These are phyloP conservation scores for Penicillium salamii DNA, from an alignment of 495 filamentous ascomycete species.

Conservation along the genomic window DNA sequence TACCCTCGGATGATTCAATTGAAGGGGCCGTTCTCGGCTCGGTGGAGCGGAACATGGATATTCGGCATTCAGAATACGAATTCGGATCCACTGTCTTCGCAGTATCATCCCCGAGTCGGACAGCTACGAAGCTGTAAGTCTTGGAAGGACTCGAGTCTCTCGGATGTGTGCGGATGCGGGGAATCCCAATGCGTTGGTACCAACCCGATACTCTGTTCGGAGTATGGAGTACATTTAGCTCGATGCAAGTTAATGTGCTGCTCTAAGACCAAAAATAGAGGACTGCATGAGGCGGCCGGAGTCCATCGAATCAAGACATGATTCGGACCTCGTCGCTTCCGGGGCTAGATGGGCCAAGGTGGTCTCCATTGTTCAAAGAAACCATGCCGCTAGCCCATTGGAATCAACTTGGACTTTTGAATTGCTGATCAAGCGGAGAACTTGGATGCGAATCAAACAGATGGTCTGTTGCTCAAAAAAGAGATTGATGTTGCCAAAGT, in stretches of 20 bases:
- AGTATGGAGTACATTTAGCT: background rate
- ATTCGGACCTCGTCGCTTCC: too few species aligned
- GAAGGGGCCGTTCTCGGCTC: conserved; percentile 13
- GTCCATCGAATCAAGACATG: background rate
- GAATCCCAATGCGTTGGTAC: background rate
- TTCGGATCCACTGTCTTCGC: background rate
- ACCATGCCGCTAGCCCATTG: too few species aligned
- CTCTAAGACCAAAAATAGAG: background rate
- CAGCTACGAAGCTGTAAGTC: background rate
- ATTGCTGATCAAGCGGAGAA: too few species aligned
- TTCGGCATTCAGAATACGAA: background rate
- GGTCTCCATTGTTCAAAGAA: too few species aligned
- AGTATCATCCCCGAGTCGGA: background rate
- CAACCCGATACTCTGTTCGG: too few species aligned
- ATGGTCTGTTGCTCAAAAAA: background rate
- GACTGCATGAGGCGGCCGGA: background rate
- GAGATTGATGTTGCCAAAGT: background rate
- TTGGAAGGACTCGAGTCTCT: background rate
- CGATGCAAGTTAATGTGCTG: background rate
- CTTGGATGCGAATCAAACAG: background rate
- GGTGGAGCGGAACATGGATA: conserved; percentile 20
- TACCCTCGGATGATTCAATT: conserved; percentile 1
- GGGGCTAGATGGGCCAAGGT: too few species aligned
- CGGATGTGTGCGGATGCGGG: background rate
- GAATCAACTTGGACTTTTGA: too few species aligned